Base-by-base conservation (phyloP, 768 basidiomycete genomes). In the Russula dissimulans region DNA sequence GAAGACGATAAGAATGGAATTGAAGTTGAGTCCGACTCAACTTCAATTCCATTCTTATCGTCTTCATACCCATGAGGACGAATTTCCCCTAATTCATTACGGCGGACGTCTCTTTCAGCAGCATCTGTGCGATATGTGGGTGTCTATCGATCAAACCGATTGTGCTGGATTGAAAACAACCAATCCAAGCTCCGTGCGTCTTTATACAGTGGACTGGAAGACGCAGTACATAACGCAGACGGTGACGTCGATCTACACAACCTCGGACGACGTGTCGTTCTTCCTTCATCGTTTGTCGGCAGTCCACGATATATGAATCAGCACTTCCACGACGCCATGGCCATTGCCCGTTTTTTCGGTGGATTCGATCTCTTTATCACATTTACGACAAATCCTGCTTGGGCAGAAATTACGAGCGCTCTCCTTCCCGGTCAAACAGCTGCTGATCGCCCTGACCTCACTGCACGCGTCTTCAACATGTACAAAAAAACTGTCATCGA, bases 401-500 rank as follows among this genome's bases (percentile, higher is more conserved):
- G 51, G 51, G 1, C 36, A 1, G 51, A 53, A n/a, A 42, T 53
- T 5, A 9, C 4, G 0, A 9, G 4, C 1, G 38, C 22, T 2
- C 51, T 53, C 17, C n/a, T 53, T 18, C 18, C 38, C 0, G 22
- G 22, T 0, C 77, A 81, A 58, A 68, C 66, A 1, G 55, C 74
- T 9, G 58, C 71, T 17, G 77, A 81, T 64, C 65, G 76, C 1
- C 81, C 81, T n/a, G 79, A 82, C 59, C 58, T 82, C 55, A 73
- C 81, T 0, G 68, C 74, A 2, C 63, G 73, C 0, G 76, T 84
- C 0, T 82, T 85, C 62, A 43, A 75, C 12, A 39, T 68, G 48
- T 81, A 82, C 66, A 73, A 72, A 42, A 61, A 73, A 38, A 38
- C 7, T 7, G 10, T 73, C 71, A 26, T 72, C 83, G 67, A 71